These are phyloP conservation scores for Aspergillus neoniger DNA, from an alignment of 2,329 filamentous ascomycete species.

Conservation along the genomic window DNA sequence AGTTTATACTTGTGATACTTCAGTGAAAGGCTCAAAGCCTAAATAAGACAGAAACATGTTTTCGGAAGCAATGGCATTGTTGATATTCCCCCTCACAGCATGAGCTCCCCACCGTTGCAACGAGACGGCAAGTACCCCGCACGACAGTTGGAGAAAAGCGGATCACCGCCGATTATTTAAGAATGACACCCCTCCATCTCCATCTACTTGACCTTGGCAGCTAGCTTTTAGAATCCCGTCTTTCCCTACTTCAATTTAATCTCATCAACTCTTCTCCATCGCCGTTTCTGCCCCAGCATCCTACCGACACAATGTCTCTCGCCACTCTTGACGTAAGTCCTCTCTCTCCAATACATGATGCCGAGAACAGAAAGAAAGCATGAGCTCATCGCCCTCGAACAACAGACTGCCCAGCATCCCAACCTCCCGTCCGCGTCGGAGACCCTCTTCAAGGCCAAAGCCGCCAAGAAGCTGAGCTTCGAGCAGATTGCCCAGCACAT, in stretches of 20 bases:
- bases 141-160: constrained; percentile 17
- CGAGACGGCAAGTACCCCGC: constrained; percentile 14
- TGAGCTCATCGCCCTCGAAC: constrained; percentile 7
- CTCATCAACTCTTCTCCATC: background rate
- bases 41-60: too few relatives aligned
- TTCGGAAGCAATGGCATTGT: background rate
- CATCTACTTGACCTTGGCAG: background rate
- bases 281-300: background rate
- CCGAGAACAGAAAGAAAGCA: background rate
- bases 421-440: constrained; percentile 70
- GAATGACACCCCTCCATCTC: constrained; percentile 3
- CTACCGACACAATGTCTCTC: constrained; percentile 40
- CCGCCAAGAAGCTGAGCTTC: constrained; percentile 72
- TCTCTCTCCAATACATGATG: background rate
- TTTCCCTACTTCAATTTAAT: background rate
- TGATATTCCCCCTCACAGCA: constrained; percentile 10
- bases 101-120: background rate
- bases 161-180: constrained; percentile 20
- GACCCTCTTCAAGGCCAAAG: constrained; percentile 80
- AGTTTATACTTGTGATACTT: background rate
- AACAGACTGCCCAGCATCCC: constrained; percentile 43
- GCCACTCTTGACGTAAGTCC: constrained; percentile 46
- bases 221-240: too few relatives aligned
- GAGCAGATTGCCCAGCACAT: constrained; percentile 73
- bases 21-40: background rate